Percentiles rank a stretch among this genome's conserved stretches.
These are phyloP conservation scores for Aspergillus udagawae DNA, from an alignment of 2,329 filamentous ascomycete genomes.

Conservation along the genomic window DNA sequence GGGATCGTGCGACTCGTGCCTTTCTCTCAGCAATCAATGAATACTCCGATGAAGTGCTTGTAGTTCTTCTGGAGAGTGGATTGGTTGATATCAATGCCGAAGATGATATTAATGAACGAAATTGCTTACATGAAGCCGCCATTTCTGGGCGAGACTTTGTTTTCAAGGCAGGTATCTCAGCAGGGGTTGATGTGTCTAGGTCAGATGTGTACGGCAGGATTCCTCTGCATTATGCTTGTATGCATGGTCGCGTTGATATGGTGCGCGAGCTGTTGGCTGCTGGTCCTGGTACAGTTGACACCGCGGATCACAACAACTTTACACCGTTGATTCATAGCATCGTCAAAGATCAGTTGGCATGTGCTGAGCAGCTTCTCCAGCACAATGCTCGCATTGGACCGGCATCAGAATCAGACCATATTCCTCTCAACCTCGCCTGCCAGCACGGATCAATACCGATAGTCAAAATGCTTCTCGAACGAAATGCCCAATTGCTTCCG, in stretches of 20 bases:
- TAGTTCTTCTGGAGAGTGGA: slow-evolving; percentile 71
- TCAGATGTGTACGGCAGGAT: slow-evolving; percentile 93
- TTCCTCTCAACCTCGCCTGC: slow-evolving; percentile 90
- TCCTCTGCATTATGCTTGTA: slow-evolving; percentile 91
- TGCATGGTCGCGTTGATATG: slow-evolving; percentile 86
- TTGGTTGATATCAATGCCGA: slow-evolving; percentile 88
- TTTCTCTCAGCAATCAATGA: slow-evolving; percentile 89
- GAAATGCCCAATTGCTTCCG: slow-evolving; percentile 76
- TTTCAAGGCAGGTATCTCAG: slow-evolving; percentile 68
- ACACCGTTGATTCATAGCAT: slow-evolving; percentile 94
- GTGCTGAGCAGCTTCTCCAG: slow-evolving; percentile 72
- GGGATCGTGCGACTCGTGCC: slow-evolving; percentile 78
- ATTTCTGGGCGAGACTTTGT: slow-evolving; percentile 85
- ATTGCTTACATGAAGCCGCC: slow-evolving; percentile 92
- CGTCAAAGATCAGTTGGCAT: slow-evolving; percentile 76
- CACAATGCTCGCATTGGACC: slow-evolving; percentile 83
- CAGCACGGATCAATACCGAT: slow-evolving; percentile 85
- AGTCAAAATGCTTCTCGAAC: slow-evolving; percentile 76
- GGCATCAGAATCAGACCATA: slow-evolving; percentile 80
- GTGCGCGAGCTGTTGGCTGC: slow-evolving; percentile 67
- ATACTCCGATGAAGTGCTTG: slow-evolving; percentile 71
- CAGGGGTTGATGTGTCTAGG: slow-evolving; percentile 70
- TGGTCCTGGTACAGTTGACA: slow-evolving; percentile 71
- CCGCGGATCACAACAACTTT: slow-evolving; percentile 95
- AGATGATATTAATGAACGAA: slow-evolving; percentile 96